Evolutionary conservation across 1,139 yeast species (phyloP).

Genomic region (Pneumocystis wakefieldiae): DNA sequence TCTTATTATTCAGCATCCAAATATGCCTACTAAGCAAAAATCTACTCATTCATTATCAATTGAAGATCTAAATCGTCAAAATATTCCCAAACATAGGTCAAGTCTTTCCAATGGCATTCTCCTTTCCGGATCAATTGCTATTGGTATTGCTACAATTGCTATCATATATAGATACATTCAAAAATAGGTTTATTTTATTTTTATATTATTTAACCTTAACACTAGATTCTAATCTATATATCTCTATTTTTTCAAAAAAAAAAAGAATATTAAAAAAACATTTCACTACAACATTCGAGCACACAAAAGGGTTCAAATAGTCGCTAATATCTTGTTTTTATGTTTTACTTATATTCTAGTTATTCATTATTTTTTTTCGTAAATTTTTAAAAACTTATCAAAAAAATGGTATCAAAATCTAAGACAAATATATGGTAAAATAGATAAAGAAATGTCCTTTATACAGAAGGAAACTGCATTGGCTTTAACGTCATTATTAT

Average conservation of each 20-base stretch:
- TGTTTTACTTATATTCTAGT: background rate
- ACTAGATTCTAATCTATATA: background rate
- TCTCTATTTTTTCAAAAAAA: background rate
- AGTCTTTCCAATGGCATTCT: background rate
- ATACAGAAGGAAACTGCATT: constrained; percentile 43
- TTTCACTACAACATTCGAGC: too few species aligned
- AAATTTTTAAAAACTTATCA: background rate
- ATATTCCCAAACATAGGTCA: background rate
- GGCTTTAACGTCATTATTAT: constrained; percentile 44
- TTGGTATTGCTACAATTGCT: background rate
- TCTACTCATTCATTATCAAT: constrained; percentile 11
- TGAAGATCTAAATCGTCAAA: constrained; percentile 3
- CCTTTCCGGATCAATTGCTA: background rate
- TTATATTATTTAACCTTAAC: background rate
- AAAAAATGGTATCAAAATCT: background rate
- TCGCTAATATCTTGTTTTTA: background rate
- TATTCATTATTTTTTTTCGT: background rate
- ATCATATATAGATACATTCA: background rate
- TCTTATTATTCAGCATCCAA: constrained; percentile 55
- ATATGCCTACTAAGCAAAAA: constrained; percentile 18
- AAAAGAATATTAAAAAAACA: too few species aligned
- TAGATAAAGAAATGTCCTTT: constrained; percentile 23
- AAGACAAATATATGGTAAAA: background rate
- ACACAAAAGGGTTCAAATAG: too few species aligned
- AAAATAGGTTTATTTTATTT: background rate